A percentile compares a stretch with the other conserved stretches of the same genome.
Conservation (phyloP, 306 rosid species). For the Gleditsia sinensis region DNA sequence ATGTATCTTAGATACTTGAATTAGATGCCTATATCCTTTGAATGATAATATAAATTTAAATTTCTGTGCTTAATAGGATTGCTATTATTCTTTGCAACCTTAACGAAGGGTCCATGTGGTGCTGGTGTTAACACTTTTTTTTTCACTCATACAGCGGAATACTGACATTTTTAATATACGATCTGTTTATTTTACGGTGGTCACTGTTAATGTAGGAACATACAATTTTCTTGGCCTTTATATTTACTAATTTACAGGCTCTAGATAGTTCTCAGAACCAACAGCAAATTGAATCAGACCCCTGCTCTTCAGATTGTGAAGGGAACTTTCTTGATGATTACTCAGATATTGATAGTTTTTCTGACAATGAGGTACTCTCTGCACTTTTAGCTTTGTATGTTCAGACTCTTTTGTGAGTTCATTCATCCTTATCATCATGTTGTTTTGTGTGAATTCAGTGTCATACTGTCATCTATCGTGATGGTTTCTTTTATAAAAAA, state of each 20-base stretch:
- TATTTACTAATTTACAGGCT: conserved; percentile 49
- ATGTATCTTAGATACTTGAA: no score
- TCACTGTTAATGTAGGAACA: neutral
- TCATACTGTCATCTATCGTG: conserved; percentile 10
- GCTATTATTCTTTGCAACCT: no score
- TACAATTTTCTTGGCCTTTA: conserved; percentile 1
- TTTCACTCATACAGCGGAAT: neutral
- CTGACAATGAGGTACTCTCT: conserved; percentile 63
- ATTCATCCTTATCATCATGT: conserved; percentile 14
- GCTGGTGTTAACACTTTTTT: neutral
- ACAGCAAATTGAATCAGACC: conserved; percentile 55
- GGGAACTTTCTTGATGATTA: conserved; percentile 60
- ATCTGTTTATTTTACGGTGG: conserved; percentile 17
- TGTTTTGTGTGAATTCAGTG: conserved; percentile 15
- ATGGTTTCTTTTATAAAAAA: conserved; percentile 25
- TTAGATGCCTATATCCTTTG: no score
- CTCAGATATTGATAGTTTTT: conserved; percentile 60
- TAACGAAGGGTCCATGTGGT: no score
- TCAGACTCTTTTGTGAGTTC: conserved; percentile 10
- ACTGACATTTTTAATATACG: neutral
- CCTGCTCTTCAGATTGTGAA: conserved; percentile 55
- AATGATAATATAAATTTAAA: no score
- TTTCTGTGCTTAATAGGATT: no score
- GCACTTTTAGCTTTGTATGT: conserved; percentile 4
- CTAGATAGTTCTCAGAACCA: conserved; percentile 61